Base-by-base conservation (phyloP, 257 asterid species). In the Fraxinus americana region DNA sequence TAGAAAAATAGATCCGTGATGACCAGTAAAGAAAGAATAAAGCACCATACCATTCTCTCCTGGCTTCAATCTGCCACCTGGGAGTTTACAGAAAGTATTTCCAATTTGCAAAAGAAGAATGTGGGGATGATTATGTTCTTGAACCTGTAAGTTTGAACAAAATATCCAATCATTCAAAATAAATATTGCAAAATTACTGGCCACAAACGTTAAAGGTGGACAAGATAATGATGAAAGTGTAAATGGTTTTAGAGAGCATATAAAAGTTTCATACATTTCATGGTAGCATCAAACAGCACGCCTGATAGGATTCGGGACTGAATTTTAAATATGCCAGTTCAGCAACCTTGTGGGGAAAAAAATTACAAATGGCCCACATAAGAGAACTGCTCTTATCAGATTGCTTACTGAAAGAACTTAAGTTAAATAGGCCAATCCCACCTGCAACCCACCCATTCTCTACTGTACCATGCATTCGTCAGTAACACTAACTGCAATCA, bases 31-130 rank as follows among this genome's bases (percentile, higher is more conserved):
- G 43, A 29, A 4, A 8, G 38, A 14, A n/a, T 38, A 68, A 14
- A 29, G n/a, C 14, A 70, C 1, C 57, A 75, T 75, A 88, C 91
- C 91, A 39, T 84, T 86, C 83, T 88, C 91, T 75, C 91, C 91
- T 13, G 91, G 91, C 83, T 85, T 88, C 86, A 88, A 75, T 25
- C 90, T 86, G 71, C 91, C 88, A 45, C 91, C 91, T 38, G 90
- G 87, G 77, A 88, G 87, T 78, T 88, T 86, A 38, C 96, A 93
- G 83, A 95, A 95, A 19, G 99, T 95, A 78, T 95, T 93, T 45
- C 98, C 99, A 63, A 95, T 95, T 93, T 95, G 97, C 90, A 95
- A 83, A 57, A 95, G 98, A 74, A 95, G 97, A 45, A 45, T 43
- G 50, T 43, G 50, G 50, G 50, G 50, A 43, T 43, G 50, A 43